Evolutionary conservation across 441 rosid genomes (phyloP).

Genomic region (Brassica balearica): DNA sequence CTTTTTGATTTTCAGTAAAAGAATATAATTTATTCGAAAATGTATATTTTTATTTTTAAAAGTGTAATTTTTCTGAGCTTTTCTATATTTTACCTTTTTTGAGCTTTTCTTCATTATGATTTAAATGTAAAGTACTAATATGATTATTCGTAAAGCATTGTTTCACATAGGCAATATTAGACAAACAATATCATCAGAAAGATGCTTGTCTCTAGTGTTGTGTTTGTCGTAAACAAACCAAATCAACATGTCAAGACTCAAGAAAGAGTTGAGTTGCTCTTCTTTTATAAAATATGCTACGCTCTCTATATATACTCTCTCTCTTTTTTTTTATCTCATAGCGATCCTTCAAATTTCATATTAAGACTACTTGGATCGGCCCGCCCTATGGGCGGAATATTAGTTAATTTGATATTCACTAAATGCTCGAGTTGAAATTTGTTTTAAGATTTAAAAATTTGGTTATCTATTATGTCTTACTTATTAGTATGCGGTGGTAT

Average conservation of each 20-base stretch:
- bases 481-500: too few species aligned
- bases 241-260: constrained; percentile 14
- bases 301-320: not conserved
- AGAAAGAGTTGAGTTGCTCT: constrained; percentile 19
- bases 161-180: constrained; percentile 27
- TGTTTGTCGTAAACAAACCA: constrained; percentile 17
- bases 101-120: not conserved
- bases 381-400: too few species aligned
- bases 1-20: too few species aligned
- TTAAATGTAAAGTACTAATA: not conserved
- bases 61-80: too few species aligned
- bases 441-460: too few species aligned
- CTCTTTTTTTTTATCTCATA: not conserved
- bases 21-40: too few species aligned
- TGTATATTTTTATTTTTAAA: too few species aligned
- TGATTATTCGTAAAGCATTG: not conserved
- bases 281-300: constrained; percentile 1
- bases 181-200: constrained; percentile 17
- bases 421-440: too few species aligned
- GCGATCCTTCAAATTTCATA: constrained; percentile 1
- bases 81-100: too few species aligned
- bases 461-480: too few species aligned
- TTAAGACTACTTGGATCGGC: not conserved
- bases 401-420: too few species aligned
- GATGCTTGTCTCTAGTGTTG: constrained; percentile 15